Base-by-base conservation (phyloP, 2,329 filamentous ascomycete genomes). In the Monilinia fructigena region DNA sequence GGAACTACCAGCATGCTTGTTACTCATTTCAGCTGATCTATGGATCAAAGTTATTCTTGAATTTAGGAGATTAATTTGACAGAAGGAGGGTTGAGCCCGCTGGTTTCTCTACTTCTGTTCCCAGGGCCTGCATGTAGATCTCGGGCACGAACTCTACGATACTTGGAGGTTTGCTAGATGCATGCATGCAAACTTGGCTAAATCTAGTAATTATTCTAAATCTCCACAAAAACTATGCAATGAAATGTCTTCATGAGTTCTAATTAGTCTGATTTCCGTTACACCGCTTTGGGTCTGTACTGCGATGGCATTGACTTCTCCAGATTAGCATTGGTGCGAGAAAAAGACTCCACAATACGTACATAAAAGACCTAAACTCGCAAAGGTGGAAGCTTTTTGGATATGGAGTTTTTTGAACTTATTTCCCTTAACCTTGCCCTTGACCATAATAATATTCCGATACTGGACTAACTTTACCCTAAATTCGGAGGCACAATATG, bases 1-100 rank as follows among this genome's bases (percentile, higher is more conserved):
- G 56, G 42, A 48, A 48, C 42, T 60, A 48, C 42, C 42, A 60
- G 42, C 23, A 60, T 47, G 42, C n/a, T 60, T 59, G 20, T 35
- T 35, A 35, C 31, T 35, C 31, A 60, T 23, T 48, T 35, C 31
- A 35, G 56, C 56, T 48, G 56, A 60, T 60, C 28, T 48, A 60
- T 60, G 42, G 56, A 48, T 60, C 56, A 60, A 16, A 35, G 16
- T 48, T 60, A 48, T 28, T 48, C 28, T 60, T 23, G n/a, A 35
- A 1, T 60, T 38, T 18, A 48, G 20, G 23, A 48, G 28, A 42
- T 56, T 42, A 42, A 60, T 23, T 23, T 23, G 42, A 59, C 2
- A 31, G 18, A 31, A 60, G 45, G n/a, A 60, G 45, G 12, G 26
- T 16, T 31, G 23, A 48, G 28, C 18, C 55, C 7, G 56, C 20